These are phyloP conservation scores for Aegilops longissima DNA, from an alignment of 176 grass and related monocot species.

Conservation along the genomic window DNA sequence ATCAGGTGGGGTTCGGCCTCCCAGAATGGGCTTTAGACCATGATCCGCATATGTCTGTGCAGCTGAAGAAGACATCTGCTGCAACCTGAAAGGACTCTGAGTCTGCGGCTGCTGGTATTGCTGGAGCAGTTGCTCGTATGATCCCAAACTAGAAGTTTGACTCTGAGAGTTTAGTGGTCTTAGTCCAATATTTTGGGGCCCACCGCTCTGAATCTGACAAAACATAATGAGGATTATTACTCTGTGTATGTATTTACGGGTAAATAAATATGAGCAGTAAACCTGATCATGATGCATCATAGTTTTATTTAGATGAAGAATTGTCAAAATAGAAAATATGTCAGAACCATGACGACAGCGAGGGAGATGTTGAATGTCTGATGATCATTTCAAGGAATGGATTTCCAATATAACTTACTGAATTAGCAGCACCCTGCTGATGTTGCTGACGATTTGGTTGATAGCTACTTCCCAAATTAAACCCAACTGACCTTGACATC, in stretches of 20 bases:
- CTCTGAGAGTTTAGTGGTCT: constrained; percentile 59
- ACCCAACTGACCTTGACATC: constrained; percentile 89
- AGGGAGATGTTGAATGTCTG: constrained; percentile 40
- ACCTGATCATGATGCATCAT: constrained; percentile 23
- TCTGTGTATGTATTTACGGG: background rate
- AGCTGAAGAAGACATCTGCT: constrained; percentile 78
- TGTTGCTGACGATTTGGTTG: constrained; percentile 79
- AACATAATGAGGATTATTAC: constrained; percentile 45
- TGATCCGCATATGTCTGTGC: constrained; percentile 78
- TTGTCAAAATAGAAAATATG: constrained; percentile 47
- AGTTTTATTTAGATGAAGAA: constrained; percentile 28
- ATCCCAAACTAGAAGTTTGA: constrained; percentile 63
- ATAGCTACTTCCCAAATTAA: constrained; percentile 79
- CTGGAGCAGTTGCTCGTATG: constrained; percentile 90
- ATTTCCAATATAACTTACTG: constrained; percentile 56
- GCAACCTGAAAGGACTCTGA: constrained; percentile 76
- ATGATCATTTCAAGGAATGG: constrained; percentile 38
- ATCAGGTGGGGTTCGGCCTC: constrained; percentile 53
- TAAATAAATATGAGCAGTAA: constrained; percentile 21
- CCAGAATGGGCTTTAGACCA: constrained; percentile 69
- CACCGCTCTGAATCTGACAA: constrained; percentile 63
- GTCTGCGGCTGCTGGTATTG: constrained; percentile 79
- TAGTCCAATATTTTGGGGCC: constrained; percentile 62
- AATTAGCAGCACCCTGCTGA: constrained; percentile 66
- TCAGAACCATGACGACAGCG: constrained; percentile 47